phyloP scores from a whole-genome alignment of 306 rosid genomes.

The Vigna mungo region DNA sequence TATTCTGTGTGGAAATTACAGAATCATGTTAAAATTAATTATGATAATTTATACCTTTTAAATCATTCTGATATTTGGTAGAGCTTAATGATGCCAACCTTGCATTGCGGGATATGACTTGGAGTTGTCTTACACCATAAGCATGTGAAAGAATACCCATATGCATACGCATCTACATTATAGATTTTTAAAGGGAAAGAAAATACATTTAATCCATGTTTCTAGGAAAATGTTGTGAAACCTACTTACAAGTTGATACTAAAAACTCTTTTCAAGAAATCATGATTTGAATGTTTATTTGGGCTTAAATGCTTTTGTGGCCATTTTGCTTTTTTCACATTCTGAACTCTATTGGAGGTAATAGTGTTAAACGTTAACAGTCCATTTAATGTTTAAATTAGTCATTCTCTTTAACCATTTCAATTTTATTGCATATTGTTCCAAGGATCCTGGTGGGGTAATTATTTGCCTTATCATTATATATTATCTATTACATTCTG shows the following conservation, averaged over 20 bases:
- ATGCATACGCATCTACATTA: background rate
- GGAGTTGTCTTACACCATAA: background rate
- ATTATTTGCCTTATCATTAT: slow-evolving; percentile 17
- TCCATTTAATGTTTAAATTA: slow-evolving; percentile 17
- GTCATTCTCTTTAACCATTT: slow-evolving; percentile 30
- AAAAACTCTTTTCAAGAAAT: background rate
- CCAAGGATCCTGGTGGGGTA: slow-evolving; percentile 1
- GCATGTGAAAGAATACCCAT: slow-evolving; percentile 15
- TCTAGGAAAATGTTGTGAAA: slow-evolving; percentile 20
- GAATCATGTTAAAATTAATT: background rate
- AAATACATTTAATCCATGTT: background rate
- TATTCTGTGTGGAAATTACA: background rate
- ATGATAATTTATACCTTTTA: background rate
- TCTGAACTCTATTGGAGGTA: slow-evolving; percentile 6
- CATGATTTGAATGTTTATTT: slow-evolving; percentile 5
- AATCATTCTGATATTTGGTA: background rate
- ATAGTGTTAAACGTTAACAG: background rate
- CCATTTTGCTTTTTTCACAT: slow-evolving; percentile 4
- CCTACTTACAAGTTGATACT: background rate
- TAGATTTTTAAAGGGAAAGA: background rate
- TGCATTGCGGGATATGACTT: background rate
- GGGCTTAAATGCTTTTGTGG: background rate
- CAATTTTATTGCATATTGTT: slow-evolving; percentile 23
- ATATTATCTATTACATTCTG: slow-evolving; percentile 32
- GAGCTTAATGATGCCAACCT: background rate